Evolutionary conservation across 2,329 filamentous ascomycete genomes (phyloP).

Genomic region (Ascocoryne sarcoides): DNA sequence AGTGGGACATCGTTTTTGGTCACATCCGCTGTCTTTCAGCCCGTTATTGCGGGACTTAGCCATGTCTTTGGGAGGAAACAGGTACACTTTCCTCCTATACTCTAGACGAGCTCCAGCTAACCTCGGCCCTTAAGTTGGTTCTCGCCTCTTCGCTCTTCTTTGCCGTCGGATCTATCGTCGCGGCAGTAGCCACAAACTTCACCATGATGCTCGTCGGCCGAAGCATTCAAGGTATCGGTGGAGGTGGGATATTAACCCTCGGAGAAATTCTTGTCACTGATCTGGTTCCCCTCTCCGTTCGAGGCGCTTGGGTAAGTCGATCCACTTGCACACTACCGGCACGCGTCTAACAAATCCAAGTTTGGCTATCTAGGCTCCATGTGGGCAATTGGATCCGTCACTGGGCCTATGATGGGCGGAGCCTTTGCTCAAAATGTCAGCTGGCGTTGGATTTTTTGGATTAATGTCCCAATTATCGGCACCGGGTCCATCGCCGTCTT

Average conservation of each 20-base stretch:
- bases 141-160: conserved; percentile 28
- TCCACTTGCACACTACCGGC: too few species aligned
- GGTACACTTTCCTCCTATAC: conserved; percentile 7
- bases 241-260: conserved; percentile 40
- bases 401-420: conserved; percentile 44
- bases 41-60: conserved; percentile 33
- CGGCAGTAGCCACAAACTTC: conserved; percentile 31
- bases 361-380: conserved; percentile 30
- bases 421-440: conserved; percentile 41
- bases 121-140: conserved; percentile 10
- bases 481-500: conserved; percentile 18
- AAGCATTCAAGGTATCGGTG: conserved; percentile 41
- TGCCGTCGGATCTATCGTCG: conserved; percentile 32
- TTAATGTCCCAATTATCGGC: conserved; percentile 25
- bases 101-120: background rate
- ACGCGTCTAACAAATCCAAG: too few species aligned
- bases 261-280: conserved; percentile 39
- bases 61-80: conserved; percentile 35
- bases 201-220: conserved; percentile 32
- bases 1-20: conserved; percentile 62
- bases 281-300: conserved; percentile 35
- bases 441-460: conserved; percentile 58
- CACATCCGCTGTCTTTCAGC: conserved; percentile 53
- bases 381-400: conserved; percentile 48
- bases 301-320: conserved; percentile 26